phyloP scores from a whole-genome alignment of 1,284 basidiomycete species.

The Moniliella sp. region DNA sequence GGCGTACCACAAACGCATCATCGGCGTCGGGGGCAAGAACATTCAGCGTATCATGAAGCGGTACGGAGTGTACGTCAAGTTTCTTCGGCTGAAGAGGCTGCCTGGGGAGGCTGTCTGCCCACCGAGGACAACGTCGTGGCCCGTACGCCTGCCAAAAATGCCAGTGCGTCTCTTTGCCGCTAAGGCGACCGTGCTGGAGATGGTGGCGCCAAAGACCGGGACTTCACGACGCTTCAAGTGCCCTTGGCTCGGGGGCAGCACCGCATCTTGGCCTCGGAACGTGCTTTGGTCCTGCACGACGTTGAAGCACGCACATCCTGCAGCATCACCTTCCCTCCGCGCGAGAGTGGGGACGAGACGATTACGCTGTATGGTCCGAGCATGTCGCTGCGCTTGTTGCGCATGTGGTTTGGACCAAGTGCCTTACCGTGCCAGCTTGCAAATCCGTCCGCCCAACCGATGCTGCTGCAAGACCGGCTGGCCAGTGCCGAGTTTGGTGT shows the following conservation, averaged over 20 bases:
- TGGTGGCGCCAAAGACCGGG: conserved; percentile 92
- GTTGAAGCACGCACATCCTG: conserved; percentile 92
- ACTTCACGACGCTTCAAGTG: conserved; percentile 78
- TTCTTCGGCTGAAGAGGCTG: conserved; percentile 92
- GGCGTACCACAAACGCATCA: conserved; percentile 94
- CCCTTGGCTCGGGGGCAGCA: conserved; percentile 83
- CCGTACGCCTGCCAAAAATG: conserved; percentile 89
- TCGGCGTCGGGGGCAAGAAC: conserved; percentile 90
- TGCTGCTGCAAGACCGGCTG: too few relatives aligned
- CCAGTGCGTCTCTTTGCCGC: conserved; percentile 79
- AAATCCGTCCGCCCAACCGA: too few relatives aligned
- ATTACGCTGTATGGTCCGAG: conserved; percentile 88
- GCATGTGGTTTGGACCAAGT: too few relatives aligned
- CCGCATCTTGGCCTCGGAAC: conserved; percentile 76
- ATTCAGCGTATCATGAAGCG: conserved; percentile 99
- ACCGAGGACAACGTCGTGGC: conserved; percentile 97
- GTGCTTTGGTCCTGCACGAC: conserved; percentile 85
- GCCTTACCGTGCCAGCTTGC: conserved; percentile 90
- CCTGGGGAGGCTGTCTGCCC: conserved; percentile 79
- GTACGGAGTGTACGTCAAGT: conserved; percentile 91
- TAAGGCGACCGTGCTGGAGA: conserved; percentile 88
- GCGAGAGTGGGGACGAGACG: conserved; percentile 71
- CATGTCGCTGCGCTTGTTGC: conserved; percentile 81
- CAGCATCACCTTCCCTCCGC: conserved; percentile 84
- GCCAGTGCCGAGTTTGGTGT: too few relatives aligned